Percentiles rank a stretch among this genome's conserved stretches.
phyloP scores from a whole-genome alignment of 75 land plant genomes.

The Cunninghamia lanceolata region DNA sequence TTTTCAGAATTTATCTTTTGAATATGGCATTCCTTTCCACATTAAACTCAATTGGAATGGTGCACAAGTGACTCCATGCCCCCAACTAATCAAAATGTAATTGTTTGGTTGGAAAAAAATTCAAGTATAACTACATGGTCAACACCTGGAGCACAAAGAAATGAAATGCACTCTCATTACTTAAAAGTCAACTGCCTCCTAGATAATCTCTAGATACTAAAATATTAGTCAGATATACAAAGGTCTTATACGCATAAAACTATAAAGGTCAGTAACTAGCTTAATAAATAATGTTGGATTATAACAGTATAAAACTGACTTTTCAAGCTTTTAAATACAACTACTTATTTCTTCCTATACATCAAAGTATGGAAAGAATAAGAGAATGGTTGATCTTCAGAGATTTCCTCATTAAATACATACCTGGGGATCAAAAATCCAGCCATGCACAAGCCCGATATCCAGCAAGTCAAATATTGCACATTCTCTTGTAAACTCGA shows the following conservation, averaged over 20 bases:
- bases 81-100: background rate
- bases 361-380: background rate
- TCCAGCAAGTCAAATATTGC: conserved; percentile 93
- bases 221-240: background rate
- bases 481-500: conserved; percentile 92
- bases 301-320: background rate
- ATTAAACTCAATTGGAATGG: background rate
- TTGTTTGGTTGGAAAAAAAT: background rate
- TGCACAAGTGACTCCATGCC: background rate
- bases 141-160: background rate
- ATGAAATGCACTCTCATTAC: background rate
- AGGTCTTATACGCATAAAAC: background rate
- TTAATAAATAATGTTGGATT: background rate
- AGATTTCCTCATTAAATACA: background rate
- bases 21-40: background rate
- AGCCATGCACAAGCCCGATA: conserved; percentile 93
- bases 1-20: background rate
- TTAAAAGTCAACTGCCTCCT: background rate
- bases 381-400: background rate
- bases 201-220: background rate
- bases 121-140: background rate
- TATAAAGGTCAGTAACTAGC: background rate
- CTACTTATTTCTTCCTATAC: too few species aligned
- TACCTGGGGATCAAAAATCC: conserved; percentile 99
- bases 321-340: too few species aligned